Conservation (phyloP, 352 stramenopile genomes). For the Phytophthora lateralis region DNA sequence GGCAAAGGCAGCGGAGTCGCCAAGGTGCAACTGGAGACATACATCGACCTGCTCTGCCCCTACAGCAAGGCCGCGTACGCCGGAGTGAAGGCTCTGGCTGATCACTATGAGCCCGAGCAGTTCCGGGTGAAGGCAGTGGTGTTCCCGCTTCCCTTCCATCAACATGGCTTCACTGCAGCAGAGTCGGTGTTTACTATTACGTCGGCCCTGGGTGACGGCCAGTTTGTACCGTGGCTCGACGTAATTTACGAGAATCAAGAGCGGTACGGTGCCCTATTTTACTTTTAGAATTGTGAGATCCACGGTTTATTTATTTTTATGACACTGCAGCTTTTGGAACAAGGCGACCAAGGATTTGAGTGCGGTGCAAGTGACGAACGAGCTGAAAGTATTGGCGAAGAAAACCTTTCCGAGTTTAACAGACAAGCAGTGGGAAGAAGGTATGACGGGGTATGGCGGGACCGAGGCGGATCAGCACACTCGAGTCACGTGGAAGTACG, state of each 20-base stretch:
- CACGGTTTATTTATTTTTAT: not conserved
- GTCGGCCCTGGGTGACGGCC: conserved; percentile 47
- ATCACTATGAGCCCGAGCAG: conserved; percentile 59
- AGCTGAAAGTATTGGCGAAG: conserved; percentile 61
- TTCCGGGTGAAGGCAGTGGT: conserved; percentile 68
- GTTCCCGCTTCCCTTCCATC: conserved; percentile 75
- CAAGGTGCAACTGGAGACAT: conserved; percentile 78
- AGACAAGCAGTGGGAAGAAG: conserved; percentile 59
- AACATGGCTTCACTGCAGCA: conserved; percentile 67
- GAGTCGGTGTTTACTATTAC: conserved; percentile 70
- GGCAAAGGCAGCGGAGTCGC: conserved; percentile 48
- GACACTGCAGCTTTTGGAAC: conserved; percentile 67
- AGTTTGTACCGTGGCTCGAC: conserved; percentile 68
- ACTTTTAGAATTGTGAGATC: not conserved
- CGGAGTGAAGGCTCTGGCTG: conserved; percentile 65
- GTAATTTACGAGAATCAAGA: conserved; percentile 77
- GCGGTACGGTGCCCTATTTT: conserved; percentile 36
- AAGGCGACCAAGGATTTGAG: conserved; percentile 68
- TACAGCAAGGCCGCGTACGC: conserved; percentile 67
- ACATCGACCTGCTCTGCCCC: conserved; percentile 79
- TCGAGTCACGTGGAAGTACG: conserved; percentile 75
- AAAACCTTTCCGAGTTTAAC: conserved; percentile 62
- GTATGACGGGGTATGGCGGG: conserved; percentile 75
- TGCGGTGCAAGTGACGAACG: conserved; percentile 60
- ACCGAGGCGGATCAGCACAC: conserved; percentile 58